These are phyloP conservation scores for Sclerotinia borealis DNA, from an alignment of 2,329 filamentous ascomycete species.

Conservation along the genomic window DNA sequence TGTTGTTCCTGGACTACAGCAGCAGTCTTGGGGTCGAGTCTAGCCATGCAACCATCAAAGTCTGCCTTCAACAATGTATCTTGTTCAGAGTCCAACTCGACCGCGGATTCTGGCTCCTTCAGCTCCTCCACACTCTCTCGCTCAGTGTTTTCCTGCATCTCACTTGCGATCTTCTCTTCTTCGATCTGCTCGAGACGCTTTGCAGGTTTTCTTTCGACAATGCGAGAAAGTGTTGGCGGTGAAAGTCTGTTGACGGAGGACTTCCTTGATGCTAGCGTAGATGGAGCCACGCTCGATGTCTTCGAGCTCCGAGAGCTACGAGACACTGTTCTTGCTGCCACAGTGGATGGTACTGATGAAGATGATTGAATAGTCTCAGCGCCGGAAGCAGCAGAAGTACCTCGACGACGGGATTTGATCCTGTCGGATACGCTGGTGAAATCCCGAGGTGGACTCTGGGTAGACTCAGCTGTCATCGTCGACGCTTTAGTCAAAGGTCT, in stretches of 20 bases:
- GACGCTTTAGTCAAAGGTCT: background rate
- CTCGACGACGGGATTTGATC: background rate
- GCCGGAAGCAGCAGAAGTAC: background rate
- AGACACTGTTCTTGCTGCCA: too few relatives aligned
- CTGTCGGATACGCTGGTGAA: background rate
- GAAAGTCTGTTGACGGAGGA: background rate
- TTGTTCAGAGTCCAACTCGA: background rate
- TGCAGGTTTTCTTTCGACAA: too few relatives aligned
- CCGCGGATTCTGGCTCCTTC: background rate
- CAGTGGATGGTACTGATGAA: too few relatives aligned
- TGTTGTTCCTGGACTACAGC: background rate
- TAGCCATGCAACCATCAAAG: background rate
- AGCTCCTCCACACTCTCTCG: background rate
- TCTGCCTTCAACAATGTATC: background rate
- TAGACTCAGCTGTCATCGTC: accelerated
- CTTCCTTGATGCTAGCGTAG: background rate
- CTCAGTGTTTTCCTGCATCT: background rate
- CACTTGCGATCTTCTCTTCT: background rate
- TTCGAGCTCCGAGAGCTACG: too few relatives aligned
- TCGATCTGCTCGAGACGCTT: too few relatives aligned
- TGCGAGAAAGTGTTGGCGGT: too few relatives aligned
- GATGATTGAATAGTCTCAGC: background rate
- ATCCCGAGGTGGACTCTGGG: background rate
- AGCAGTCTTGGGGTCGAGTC: background rate
- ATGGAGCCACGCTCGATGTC: too few relatives aligned